Evolutionary conservation across 495 filamentous ascomycete genomes (phyloP), one percentile per base, ranked within the genome.

Genomic region (Tuber microsphaerosporum): DNA sequence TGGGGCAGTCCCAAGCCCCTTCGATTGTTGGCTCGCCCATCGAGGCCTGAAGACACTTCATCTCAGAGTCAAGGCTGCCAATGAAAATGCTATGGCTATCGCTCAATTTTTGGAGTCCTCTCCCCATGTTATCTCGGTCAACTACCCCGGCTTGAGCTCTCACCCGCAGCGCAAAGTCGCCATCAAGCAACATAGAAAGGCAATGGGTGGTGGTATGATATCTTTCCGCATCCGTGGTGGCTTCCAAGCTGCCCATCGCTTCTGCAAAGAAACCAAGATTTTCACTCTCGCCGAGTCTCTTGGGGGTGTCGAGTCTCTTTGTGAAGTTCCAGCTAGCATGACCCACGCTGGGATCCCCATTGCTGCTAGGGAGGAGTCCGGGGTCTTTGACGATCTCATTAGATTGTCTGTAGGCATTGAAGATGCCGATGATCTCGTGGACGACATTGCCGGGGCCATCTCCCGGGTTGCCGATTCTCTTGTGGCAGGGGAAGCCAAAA

Each of bases 21-120:
- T 99, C 82, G 95, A 99, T 87, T 94, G 90, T 86, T 99, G 94
- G 94, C 92, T 99, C 74, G 96, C 95, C n/a, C 96, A 99, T 85
- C 91, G 95, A 78, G 95, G 95, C 76, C 88, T 97, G 74, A 99
- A 99, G 87, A 99, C 95, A 9, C 89, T 99, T 44, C 95, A 99
- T 85, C 87, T 99, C 45, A 92, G 95, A 73, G 95, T 92, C 6
- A 89, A 90, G 70, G 92, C 96, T 83, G 92, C 96, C 6, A 91
- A 88, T 74, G 87, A 85, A 75, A 98, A 98, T 84, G 95, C 94
- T 37, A 90, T 88, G 4, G 86, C 89, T 42, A 88, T 99, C 68
- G 94, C 96, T 14, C 78, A 86, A 39, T 89, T 91, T 20, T 90
- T 99, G 26, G 91, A 93, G 80, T 84, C 88, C 20, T 95, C 92